These are phyloP conservation scores for Nannochloris sp. DNA, from an alignment of 139 green algal genomes.

Conservation along the genomic window DNA sequence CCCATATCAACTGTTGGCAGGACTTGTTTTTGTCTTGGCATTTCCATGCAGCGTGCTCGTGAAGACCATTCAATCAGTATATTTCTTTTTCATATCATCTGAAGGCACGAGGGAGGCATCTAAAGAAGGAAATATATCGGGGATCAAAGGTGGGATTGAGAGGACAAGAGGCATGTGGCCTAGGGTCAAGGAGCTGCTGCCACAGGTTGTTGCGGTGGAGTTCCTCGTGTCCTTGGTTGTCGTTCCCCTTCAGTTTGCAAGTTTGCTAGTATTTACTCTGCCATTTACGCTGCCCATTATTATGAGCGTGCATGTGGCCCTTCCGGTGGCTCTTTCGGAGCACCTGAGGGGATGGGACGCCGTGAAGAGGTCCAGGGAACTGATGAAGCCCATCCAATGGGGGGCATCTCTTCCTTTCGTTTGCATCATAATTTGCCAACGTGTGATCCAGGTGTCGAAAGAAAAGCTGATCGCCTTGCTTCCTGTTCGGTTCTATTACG, in stretches of 20 bases:
- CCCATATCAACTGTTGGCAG: background rate
- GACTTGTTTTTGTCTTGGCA: background rate
- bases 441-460: conserved; percentile 4
- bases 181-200: too few species aligned
- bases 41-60: background rate
- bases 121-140: background rate
- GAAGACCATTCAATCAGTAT: background rate
- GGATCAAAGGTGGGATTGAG: too few species aligned
- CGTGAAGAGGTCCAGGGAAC: conserved; percentile 12
- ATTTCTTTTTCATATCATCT: conserved; percentile 1
- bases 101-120: background rate
- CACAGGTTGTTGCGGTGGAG: conserved; percentile 20
- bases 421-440: conserved; percentile 13
- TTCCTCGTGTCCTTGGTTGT: conserved; percentile 29
- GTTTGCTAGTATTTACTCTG: conserved; percentile 29
- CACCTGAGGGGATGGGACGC: conserved; percentile 13
- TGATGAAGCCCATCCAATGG: conserved; percentile 23
- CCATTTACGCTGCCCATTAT: conserved; percentile 31
- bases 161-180: too few species aligned
- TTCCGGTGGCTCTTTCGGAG: conserved; percentile 14
- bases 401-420: conserved; percentile 27
- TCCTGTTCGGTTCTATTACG: conserved; percentile 21
- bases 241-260: conserved; percentile 26
- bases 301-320: conserved; percentile 22
- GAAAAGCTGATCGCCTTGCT: conserved; percentile 8